phyloP scores from a whole-genome alignment of 2,329 filamentous ascomycete genomes.

The Pestalotiopsis sp. region DNA sequence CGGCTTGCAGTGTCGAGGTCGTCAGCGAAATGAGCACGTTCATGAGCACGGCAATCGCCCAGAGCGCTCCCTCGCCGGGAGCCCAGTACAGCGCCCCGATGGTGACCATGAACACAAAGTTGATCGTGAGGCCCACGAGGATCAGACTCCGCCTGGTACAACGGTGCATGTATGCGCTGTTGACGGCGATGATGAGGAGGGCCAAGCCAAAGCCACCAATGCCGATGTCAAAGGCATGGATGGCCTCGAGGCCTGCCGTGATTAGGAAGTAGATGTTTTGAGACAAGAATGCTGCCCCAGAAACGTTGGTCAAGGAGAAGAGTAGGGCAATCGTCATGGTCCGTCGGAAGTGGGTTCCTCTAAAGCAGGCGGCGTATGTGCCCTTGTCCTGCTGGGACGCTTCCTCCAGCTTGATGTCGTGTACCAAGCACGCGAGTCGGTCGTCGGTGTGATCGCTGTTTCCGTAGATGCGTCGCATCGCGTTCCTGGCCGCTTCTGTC shows the following conservation, averaged over 20 bases:
- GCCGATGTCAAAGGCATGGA: not conserved
- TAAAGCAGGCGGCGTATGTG: not conserved
- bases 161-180: not conserved
- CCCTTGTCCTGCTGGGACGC: not conserved
- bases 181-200: not conserved
- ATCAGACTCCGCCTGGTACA: not conserved
- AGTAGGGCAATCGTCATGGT: not conserved
- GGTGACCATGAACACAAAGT: not conserved
- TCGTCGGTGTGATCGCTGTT: not conserved
- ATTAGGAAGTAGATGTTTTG: not conserved
- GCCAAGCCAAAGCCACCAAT: not conserved
- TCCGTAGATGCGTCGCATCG: not conserved
- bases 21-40: not conserved
- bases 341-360: not conserved
- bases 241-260: not conserved
- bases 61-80: not conserved
- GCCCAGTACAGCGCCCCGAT: not conserved
- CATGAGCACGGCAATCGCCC: not conserved
- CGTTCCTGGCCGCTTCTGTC: not conserved
- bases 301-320: not conserved
- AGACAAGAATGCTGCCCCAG: not conserved
- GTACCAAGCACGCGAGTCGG: not conserved
- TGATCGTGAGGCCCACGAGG: not conserved
- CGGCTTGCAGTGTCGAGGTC: not conserved
- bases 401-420: not conserved